These are phyloP conservation scores for Neopestalotiopsis sp. DNA, from an alignment of 2,329 filamentous ascomycete genomes.

Conservation along the genomic window DNA sequence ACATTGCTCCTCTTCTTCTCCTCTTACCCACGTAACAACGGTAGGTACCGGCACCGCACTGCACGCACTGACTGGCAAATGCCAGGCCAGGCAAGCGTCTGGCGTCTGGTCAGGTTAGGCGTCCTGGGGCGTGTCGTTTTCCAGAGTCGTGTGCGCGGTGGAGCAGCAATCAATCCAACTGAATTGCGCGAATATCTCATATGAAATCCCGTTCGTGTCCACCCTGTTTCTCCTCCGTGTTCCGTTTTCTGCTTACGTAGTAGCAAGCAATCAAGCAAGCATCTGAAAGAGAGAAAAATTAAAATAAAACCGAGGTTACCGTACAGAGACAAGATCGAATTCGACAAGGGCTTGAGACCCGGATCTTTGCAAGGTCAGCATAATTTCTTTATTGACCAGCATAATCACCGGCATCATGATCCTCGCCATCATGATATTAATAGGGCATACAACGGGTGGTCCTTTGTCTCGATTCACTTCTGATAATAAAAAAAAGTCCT, in stretches of 20 bases:
- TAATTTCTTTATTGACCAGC: neutral
- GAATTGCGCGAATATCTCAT: conserved; percentile 14
- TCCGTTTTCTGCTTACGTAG: neutral
- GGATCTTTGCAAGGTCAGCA: neutral
- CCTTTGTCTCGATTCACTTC: neutral
- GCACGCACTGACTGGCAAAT: neutral
- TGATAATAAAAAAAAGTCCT: neutral
- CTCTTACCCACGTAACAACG: neutral
- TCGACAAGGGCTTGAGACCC: neutral
- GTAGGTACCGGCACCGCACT: neutral
- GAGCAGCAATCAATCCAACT: conserved; percentile 8
- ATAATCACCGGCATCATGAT: neutral
- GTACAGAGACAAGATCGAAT: neutral
- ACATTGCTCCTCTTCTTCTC: neutral
- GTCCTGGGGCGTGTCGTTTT: neutral
- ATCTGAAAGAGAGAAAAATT: neutral
- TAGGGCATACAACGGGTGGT: neutral
- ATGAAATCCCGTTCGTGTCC: neutral
- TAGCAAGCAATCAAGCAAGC: neutral
- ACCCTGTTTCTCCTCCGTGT: neutral
- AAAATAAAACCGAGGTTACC: neutral
- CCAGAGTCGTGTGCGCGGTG: conserved; percentile 17
- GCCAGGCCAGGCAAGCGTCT: neutral
- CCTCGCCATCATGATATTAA: neutral
- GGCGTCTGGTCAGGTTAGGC: no score